Conservation (phyloP, 352 stramenopile genomes). For the Pythium biforme region DNA sequence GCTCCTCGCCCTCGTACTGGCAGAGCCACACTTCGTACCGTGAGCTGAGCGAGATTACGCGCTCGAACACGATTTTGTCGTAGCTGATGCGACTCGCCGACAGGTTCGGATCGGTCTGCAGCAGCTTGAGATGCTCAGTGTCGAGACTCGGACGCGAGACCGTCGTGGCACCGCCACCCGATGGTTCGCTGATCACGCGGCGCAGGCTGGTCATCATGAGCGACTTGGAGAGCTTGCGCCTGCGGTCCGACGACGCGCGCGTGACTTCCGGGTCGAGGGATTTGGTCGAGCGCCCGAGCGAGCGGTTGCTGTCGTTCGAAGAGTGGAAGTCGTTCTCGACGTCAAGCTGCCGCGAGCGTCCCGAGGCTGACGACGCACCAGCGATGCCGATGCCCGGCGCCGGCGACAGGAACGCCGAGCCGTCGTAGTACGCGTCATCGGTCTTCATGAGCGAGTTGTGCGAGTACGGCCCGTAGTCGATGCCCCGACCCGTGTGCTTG, state of each 20-base stretch:
- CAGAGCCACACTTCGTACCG: constrained; percentile 50
- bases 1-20: constrained; percentile 36
- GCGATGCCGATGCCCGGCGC: constrained; percentile 9
- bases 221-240: constrained; percentile 21
- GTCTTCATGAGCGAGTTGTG: constrained; percentile 22
- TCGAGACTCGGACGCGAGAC: constrained; percentile 25
- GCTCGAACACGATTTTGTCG: constrained; percentile 34
- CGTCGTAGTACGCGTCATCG: constrained; percentile 24
- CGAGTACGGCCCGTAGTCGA: constrained; percentile 21
- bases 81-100: constrained; percentile 27
- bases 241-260: constrained; percentile 15
- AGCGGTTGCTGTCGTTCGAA: constrained; percentile 20
- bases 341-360: constrained; percentile 7
- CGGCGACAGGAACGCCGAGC: constrained; percentile 20
- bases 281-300: constrained; percentile 13
- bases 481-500: constrained; percentile 11
- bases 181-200: constrained; percentile 25
- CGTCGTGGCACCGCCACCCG: background rate
- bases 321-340: constrained; percentile 25
- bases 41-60: constrained; percentile 22
- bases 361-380: constrained; percentile 4
- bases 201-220: constrained; percentile 22
- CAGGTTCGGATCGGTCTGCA: constrained; percentile 30
- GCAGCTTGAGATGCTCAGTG: constrained; percentile 27
- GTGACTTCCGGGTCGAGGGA: constrained; percentile 12